Conservation (phyloP, 164 flowering plant species). For the Amborella trichopoda region DNA sequence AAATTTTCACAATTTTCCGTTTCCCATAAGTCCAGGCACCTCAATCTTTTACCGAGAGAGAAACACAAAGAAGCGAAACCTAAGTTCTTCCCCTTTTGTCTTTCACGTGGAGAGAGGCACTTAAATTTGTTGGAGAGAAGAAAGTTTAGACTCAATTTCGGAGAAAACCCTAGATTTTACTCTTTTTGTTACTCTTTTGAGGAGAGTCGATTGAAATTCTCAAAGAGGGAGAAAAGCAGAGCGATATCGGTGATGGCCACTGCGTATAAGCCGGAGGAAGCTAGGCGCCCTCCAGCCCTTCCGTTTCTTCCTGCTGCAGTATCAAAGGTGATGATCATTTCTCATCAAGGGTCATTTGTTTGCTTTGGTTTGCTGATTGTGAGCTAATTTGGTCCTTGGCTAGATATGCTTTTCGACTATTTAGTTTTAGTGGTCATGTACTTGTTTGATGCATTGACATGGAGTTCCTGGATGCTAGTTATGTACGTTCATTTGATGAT, state of each 20-base stretch:
- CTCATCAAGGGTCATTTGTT: not conserved
- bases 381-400: not conserved
- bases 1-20: too few relatives aligned
- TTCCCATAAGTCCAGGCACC: too few relatives aligned
- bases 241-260: constrained; percentile 29
- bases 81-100: too few relatives aligned
- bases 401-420: not conserved
- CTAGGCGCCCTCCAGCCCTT: constrained; percentile 51
- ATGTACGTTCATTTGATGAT: not conserved
- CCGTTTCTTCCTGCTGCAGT: constrained; percentile 37
- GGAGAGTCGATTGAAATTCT: too few relatives aligned
- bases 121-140: too few relatives aligned
- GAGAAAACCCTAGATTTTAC: too few relatives aligned
- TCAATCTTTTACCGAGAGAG: too few relatives aligned
- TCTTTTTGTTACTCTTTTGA: too few relatives aligned
- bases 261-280: constrained; percentile 38
- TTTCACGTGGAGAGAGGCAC: too few relatives aligned
- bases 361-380: not conserved
- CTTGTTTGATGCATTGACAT: not conserved
- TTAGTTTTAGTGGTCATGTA: not conserved
- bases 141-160: too few relatives aligned
- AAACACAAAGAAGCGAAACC: too few relatives aligned
- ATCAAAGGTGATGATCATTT: constrained; percentile 27
- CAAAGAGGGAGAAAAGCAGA: too few relatives aligned
- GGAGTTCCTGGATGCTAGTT: not conserved